These are phyloP conservation scores for Botrytis byssoidea DNA, from an alignment of 2,329 filamentous ascomycete genomes.

Conservation along the genomic window DNA sequence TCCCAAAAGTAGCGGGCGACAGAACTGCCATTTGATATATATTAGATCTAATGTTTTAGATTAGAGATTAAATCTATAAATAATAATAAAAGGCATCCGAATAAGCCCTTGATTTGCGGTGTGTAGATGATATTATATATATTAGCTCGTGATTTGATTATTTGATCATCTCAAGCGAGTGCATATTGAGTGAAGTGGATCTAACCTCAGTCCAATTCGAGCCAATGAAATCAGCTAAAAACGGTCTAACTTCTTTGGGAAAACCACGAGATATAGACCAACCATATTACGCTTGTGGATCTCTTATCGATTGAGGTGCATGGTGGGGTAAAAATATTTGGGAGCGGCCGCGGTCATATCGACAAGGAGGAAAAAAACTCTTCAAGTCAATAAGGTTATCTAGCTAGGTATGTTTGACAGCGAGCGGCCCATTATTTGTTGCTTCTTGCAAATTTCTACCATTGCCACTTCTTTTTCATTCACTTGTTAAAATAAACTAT, in stretches of 20 bases:
- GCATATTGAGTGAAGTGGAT: not conserved
- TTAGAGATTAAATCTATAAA: too few species aligned
- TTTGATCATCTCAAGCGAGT: not conserved
- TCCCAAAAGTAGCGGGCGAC: too few species aligned
- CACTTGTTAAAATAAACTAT: not conserved
- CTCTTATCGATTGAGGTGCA: not conserved
- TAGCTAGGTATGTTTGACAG: not conserved
- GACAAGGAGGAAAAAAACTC: conserved; percentile 2
- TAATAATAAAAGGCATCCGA: too few species aligned
- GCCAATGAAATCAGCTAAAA: not conserved
- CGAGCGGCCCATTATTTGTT: not conserved
- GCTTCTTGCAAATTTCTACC: not conserved
- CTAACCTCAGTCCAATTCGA: not conserved
- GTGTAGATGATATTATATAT: not conserved
- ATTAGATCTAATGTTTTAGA: too few species aligned
- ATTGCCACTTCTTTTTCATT: not conserved
- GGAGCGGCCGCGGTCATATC: not conserved
- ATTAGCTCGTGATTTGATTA: not conserved
- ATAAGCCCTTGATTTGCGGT: not conserved
- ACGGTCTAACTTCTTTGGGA: not conserved
- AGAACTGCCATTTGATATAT: too few species aligned
- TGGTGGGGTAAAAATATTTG: conserved; percentile 8
- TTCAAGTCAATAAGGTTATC: not conserved
- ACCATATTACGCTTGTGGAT: not conserved
- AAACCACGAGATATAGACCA: not conserved